phyloP scores from a whole-genome alignment of 2,329 filamentous ascomycete genomes.

The Fusarium virguliforme region DNA sequence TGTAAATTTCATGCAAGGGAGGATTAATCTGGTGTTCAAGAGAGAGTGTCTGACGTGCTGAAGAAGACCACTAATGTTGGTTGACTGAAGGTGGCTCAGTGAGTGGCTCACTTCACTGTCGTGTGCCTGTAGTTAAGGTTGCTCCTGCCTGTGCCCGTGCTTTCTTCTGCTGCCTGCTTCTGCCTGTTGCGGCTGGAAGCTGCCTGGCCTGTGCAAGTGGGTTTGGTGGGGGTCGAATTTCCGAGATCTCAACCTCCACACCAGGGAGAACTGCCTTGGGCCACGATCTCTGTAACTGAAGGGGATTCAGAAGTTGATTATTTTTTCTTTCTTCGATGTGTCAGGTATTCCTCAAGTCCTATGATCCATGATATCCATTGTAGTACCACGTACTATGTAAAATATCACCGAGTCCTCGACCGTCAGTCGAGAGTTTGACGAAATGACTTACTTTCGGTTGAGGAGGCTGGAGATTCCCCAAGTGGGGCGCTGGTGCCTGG shows the following conservation, averaged over 20 bases:
- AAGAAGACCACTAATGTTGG: background rate
- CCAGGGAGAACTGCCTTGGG: background rate
- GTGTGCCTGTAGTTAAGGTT: slow-evolving; percentile 13
- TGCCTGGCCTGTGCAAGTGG: background rate
- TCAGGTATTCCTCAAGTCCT: too few species aligned
- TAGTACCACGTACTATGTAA: too few species aligned
- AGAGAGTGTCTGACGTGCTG: background rate
- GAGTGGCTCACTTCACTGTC: slow-evolving; percentile 9
- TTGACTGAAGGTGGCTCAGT: slow-evolving; percentile 5
- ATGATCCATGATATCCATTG: too few species aligned
- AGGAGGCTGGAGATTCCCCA: slow-evolving; percentile 7
- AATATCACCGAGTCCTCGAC: too few species aligned
- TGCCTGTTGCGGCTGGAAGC: slow-evolving; percentile 19
- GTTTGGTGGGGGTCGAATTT: background rate
- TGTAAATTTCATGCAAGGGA: slow-evolving; percentile 5
- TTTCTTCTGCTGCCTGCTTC: slow-evolving; percentile 2
- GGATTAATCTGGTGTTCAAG: background rate
- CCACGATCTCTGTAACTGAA: too few species aligned
- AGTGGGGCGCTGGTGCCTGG: slow-evolving; percentile 41
- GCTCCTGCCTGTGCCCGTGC: slow-evolving; percentile 3
- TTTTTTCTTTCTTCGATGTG: too few species aligned
- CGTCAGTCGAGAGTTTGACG: too few species aligned
- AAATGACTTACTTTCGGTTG: background rate
- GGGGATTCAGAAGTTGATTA: too few species aligned
- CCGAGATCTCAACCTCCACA: background rate